phyloP scores from a whole-genome alignment of 495 filamentous ascomycete species.

The Saxophila tyrrhenica region DNA sequence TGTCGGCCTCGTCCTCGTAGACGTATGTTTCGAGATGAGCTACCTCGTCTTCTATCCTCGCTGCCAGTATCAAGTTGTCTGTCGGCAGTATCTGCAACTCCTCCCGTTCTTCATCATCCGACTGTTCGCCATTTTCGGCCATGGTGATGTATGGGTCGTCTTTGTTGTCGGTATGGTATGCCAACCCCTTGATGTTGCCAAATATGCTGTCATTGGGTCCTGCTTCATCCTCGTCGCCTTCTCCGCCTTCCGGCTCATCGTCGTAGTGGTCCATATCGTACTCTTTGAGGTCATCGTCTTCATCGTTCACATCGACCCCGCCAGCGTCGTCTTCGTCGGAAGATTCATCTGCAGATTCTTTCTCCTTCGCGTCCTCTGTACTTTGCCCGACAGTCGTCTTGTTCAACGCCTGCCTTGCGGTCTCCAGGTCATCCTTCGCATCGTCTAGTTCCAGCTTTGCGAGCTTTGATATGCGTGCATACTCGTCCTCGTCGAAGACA shows the following conservation, averaged over 20 bases:
- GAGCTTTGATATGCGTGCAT: constrained; percentile 75
- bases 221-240: constrained; percentile 43
- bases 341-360: constrained; percentile 20
- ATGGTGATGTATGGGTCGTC: constrained; percentile 95
- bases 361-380: constrained; percentile 22
- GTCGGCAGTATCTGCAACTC: constrained; percentile 86
- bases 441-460: constrained; percentile 88
- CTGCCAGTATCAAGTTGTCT: constrained; percentile 83
- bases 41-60: constrained; percentile 92
- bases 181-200: constrained; percentile 82
- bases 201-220: constrained; percentile 77
- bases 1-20: constrained; percentile 86
- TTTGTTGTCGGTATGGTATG: constrained; percentile 84
- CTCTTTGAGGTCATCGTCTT: constrained; percentile 84
- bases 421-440: constrained; percentile 71
- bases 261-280: constrained; percentile 95
- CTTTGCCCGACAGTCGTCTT: constrained; percentile 9
- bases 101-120: constrained; percentile 69
- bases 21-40: constrained; percentile 95
- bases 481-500: constrained; percentile 85
- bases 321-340: constrained; percentile 15
- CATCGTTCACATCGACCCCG: constrained; percentile 26
- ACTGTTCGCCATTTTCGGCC: constrained; percentile 59
- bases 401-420: constrained; percentile 35
- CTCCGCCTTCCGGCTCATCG: constrained; percentile 59